Evolutionary conservation across 2,329 filamentous ascomycete genomes (phyloP).

Genomic region (Lasiodiplodia sp.): DNA sequence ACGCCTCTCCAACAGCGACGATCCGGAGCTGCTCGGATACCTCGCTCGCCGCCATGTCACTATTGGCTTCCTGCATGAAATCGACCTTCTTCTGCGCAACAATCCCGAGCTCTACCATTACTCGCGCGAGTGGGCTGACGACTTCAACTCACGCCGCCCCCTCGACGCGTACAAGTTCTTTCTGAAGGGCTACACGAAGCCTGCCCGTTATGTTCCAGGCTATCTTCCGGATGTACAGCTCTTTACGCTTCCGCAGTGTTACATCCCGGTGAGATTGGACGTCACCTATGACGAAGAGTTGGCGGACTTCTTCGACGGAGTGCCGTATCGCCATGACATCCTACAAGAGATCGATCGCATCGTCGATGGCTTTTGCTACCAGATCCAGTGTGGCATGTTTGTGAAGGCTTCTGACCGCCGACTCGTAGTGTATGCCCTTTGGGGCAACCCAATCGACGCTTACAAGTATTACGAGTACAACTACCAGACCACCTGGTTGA

Average conservation of each 20-base stretch:
- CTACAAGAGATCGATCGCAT: constrained; percentile 37
- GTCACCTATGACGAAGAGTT: constrained; percentile 37
- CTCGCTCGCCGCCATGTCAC: constrained; percentile 34
- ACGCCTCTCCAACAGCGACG: constrained; percentile 32
- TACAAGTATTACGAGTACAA: constrained; percentile 43
- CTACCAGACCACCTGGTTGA: constrained; percentile 37
- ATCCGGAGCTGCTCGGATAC: constrained; percentile 35
- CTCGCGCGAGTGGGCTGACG: constrained; percentile 31
- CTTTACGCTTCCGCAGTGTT: constrained; percentile 33
- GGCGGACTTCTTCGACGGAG: constrained; percentile 37
- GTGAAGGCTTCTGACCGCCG: constrained; percentile 33
- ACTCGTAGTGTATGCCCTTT: constrained; percentile 38
- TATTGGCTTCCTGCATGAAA: constrained; percentile 37
- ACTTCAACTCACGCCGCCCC: constrained; percentile 34
- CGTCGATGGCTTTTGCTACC: constrained; percentile 32
- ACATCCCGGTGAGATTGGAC: constrained; percentile 31
- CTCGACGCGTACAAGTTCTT: constrained; percentile 39
- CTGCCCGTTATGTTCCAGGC: constrained; percentile 38
- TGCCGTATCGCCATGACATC: constrained; percentile 38
- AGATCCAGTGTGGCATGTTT: constrained; percentile 31
- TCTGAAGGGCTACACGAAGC: constrained; percentile 39
- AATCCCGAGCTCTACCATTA: constrained; percentile 36
- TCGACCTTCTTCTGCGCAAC: constrained; percentile 37
- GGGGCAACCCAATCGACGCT: constrained; percentile 41
- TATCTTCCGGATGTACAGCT: constrained; percentile 31